Percentiles rank a stretch among this genome's conserved stretches.
Conservation (phyloP, 2,329 filamentous ascomycete genomes). For the Hymenotorrendiella dingleyae region DNA sequence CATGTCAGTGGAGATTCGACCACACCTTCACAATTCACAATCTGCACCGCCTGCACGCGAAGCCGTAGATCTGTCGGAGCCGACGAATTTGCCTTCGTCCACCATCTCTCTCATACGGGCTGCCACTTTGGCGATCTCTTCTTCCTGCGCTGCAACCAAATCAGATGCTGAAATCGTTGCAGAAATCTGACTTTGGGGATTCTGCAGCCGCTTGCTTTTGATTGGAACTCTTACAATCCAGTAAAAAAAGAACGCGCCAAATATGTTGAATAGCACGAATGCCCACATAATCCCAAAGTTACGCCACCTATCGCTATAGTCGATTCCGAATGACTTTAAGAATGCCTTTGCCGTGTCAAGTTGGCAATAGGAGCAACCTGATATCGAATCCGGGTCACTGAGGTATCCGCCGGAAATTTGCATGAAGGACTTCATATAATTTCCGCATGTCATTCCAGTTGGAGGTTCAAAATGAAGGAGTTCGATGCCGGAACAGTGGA, state of each 20-base stretch:
- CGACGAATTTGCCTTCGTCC: constrained; percentile 1
- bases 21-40: neutral
- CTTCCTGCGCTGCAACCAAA: neutral
- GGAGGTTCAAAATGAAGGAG: constrained; percentile 60
- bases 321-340: constrained; percentile 41
- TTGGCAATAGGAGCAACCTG: constrained; percentile 50
- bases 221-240: constrained; percentile 45
- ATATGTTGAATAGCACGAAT: constrained; percentile 45
- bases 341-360: constrained; percentile 47
- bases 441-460: constrained; percentile 47
- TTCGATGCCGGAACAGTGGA: constrained; percentile 66
- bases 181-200: neutral
- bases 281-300: constrained; percentile 55
- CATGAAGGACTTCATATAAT: constrained; percentile 53
- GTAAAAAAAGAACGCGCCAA: constrained; percentile 47
- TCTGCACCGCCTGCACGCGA: neutral
- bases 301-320: constrained; percentile 58
- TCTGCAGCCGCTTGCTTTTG: constrained; percentile 12
- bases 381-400: constrained; percentile 40
- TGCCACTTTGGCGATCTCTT: constrained; percentile 1
- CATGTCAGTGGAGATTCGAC: too few species aligned
- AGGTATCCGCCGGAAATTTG: constrained; percentile 47
- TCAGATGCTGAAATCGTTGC: neutral
- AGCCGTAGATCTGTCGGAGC: neutral
- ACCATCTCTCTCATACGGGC: neutral